A percentile compares a stretch with the other conserved stretches of the same genome.
phyloP scores from a whole-genome alignment of 257 asterid genomes.

The Buddleja alternifolia region DNA sequence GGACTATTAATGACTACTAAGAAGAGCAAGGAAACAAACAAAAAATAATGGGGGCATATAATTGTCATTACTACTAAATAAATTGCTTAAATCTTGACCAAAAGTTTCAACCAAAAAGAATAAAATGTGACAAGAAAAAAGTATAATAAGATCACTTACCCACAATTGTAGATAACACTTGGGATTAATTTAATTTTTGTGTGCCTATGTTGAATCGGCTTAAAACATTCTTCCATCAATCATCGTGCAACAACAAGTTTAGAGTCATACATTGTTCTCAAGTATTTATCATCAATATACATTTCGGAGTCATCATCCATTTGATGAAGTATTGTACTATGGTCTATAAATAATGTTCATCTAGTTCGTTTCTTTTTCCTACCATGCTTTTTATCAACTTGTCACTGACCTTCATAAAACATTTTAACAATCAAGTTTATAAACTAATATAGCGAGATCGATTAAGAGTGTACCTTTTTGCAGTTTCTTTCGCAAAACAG shows the following conservation, averaged over 20 bases:
- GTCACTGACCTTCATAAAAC: constrained; percentile 34
- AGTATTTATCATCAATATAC: constrained; percentile 31
- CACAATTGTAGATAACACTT: constrained; percentile 57
- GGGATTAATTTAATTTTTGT: constrained; percentile 44
- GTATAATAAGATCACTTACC: constrained; percentile 36
- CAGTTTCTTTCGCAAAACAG: constrained; percentile 52
- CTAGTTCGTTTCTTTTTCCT: constrained; percentile 42
- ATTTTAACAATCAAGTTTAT: background rate
- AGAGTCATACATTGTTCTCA: constrained; percentile 50
- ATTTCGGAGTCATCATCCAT: constrained; percentile 36
- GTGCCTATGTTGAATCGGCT: constrained; percentile 47
- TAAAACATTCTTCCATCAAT: constrained; percentile 61
- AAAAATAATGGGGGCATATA: background rate
- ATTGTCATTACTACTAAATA: background rate
- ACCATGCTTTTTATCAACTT: constrained; percentile 37
- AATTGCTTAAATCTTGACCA: no score
- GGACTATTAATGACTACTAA: background rate
- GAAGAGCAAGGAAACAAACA: background rate
- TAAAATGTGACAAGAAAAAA: background rate
- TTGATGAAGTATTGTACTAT: constrained; percentile 47
- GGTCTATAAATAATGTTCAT: constrained; percentile 52
- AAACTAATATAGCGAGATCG: background rate
- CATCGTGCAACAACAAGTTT: constrained; percentile 60
- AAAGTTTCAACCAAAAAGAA: no score
- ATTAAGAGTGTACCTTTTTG: constrained; percentile 40